These are phyloP conservation scores for Apiotrichum brassicae DNA, from an alignment of 1,284 basidiomycete genomes.

Conservation along the genomic window DNA sequence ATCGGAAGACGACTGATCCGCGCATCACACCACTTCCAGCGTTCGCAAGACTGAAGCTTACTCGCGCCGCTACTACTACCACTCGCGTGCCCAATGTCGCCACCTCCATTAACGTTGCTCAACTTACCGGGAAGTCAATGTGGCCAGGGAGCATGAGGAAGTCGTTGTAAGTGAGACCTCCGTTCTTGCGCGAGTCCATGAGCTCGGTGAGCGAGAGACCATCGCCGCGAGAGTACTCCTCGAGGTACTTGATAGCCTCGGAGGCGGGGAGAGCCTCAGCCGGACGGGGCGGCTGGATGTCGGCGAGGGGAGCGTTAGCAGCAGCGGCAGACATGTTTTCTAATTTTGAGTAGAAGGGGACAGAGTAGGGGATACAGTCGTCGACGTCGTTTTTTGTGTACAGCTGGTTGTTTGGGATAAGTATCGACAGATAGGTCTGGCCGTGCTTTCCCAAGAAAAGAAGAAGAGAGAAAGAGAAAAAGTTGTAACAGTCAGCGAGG, in stretches of 20 bases:
- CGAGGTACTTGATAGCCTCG: constrained; percentile 64
- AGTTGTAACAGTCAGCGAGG: background rate
- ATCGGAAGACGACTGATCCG: background rate
- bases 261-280: constrained; percentile 24
- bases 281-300: constrained; percentile 17
- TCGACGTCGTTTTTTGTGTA: background rate
- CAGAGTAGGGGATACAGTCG: background rate
- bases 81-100: background rate
- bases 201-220: constrained; percentile 80
- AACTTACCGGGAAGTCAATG: constrained; percentile 81
- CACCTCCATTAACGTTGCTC: background rate
- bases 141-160: constrained; percentile 91
- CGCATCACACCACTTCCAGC: background rate
- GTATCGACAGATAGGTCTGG: constrained; percentile 10
- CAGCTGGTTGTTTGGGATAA: constrained; percentile 8
- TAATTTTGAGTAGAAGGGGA: background rate
- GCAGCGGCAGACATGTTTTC: constrained; percentile 8
- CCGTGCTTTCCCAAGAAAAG: constrained; percentile 19
- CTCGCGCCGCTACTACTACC: too few species aligned
- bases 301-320: constrained; percentile 12
- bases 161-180: constrained; percentile 95
- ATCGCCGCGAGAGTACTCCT: constrained; percentile 68
- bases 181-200: constrained; percentile 81
- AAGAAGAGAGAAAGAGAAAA: constrained; percentile 8
- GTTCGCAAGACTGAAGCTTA: too few species aligned